A percentile compares a stretch with the other conserved stretches of the same genome.
Conservation (phyloP, 2,329 filamentous ascomycete species). For the Sporothrix variecibatus region DNA sequence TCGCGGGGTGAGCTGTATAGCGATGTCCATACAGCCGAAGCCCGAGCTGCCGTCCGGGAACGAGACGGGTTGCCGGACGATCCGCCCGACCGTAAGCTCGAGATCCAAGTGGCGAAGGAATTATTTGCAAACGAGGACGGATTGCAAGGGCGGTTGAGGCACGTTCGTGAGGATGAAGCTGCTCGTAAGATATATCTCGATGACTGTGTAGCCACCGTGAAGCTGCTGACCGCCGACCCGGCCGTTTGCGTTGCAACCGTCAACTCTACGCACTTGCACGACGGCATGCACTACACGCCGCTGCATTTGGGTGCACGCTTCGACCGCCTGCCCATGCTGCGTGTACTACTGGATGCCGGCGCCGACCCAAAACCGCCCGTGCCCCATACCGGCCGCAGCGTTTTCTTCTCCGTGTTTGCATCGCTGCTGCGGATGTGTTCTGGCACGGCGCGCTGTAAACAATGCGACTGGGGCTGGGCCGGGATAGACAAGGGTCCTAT, state of each 20-base stretch:
- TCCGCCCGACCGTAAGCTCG: too few species aligned
- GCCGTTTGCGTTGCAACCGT: neutral
- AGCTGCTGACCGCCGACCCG: neutral
- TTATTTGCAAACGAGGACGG: too few species aligned
- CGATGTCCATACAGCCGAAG: too few species aligned
- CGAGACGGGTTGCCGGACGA: too few species aligned
- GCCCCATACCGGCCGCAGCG: neutral
- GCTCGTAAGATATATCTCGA: neutral
- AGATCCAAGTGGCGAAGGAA: too few species aligned
- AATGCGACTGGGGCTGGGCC: neutral
- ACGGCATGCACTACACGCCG: neutral
- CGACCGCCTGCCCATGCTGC: neutral
- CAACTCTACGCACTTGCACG: neutral
- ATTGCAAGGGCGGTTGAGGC: neutral
- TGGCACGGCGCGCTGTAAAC: neutral
- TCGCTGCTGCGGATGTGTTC: neutral
- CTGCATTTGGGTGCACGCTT: neutral
- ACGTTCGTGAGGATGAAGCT: neutral
- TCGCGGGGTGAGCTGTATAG: too few species aligned
- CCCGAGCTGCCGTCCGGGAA: too few species aligned
- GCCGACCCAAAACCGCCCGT: neutral
- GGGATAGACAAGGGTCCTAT: neutral
- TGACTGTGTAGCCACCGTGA: neutral
- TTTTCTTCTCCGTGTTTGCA: neutral
- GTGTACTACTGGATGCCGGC: neutral